These are phyloP conservation scores for Tulasnella sp. DNA, from an alignment of 768 basidiomycete genomes.

Conservation along the genomic window DNA sequence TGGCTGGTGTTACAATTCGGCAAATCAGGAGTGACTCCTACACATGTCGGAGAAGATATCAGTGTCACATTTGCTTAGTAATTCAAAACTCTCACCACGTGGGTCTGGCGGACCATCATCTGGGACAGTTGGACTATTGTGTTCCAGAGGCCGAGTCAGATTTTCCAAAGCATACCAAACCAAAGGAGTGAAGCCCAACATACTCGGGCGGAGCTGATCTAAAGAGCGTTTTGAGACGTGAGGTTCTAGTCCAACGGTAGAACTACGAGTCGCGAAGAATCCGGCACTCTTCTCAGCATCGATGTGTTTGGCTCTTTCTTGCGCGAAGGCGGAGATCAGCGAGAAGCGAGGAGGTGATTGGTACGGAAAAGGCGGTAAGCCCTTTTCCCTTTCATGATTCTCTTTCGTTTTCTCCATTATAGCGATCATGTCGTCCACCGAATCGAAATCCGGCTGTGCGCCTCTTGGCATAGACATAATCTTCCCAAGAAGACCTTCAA, in stretches of 20 bases:
- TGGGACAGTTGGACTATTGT: neutral
- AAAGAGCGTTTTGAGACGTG: neutral
- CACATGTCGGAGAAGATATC: neutral
- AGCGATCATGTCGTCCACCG: neutral
- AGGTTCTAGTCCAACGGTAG: neutral
- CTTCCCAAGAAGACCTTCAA: neutral
- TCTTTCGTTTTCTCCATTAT: neutral
- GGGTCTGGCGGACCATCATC: neutral
- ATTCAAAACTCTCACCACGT: neutral
- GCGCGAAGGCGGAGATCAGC: neutral
- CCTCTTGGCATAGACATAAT: neutral
- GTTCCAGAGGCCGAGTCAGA: neutral
- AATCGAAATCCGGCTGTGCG: neutral
- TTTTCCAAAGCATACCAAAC: neutral
- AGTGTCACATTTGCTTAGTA: neutral
- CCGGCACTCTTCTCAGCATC: neutral
- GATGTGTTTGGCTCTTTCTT: neutral
- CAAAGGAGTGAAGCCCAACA: neutral
- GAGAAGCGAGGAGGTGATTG: neutral
- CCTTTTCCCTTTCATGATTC: neutral
- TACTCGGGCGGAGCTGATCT: neutral
- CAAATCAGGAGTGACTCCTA: neutral
- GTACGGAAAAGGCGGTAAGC: neutral
- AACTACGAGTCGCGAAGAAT: neutral
- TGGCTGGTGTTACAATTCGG: neutral